Percentiles rank a stretch among this genome's conserved stretches.
phyloP scores from a whole-genome alignment of 805 yeast genomes.

The Hanseniaspora osmophila region DNA sequence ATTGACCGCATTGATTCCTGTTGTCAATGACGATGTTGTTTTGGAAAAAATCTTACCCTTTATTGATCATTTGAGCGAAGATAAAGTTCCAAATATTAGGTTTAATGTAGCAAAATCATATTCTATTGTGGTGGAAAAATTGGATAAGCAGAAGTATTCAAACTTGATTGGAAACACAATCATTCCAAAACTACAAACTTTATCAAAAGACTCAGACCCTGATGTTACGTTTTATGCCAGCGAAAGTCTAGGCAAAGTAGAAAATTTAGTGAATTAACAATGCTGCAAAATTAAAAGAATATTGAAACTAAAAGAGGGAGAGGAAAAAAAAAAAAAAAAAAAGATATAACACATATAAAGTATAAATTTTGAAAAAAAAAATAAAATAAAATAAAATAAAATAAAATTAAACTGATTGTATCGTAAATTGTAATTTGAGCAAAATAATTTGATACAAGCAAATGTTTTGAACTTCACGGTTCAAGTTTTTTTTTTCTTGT shows the following conservation, averaged over 20 bases:
- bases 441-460: too few species aligned
- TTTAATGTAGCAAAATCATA: conserved; percentile 88
- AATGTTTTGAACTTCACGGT: not conserved
- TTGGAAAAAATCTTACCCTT: conserved; percentile 65
- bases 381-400: not conserved
- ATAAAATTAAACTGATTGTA: too few species aligned
- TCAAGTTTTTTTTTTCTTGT: not conserved
- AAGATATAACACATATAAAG: not conserved
- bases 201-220: conserved; percentile 61
- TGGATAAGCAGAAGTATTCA: conserved; percentile 23
- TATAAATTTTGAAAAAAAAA: not conserved
- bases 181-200: conserved; percentile 47
- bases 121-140: conserved; percentile 41
- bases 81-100: conserved; percentile 86
- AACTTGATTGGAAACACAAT: conserved; percentile 37
- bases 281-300: too few species aligned
- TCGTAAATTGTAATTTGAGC: too few species aligned
- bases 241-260: conserved; percentile 36
- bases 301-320: too few species aligned
- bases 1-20: conserved; percentile 68
- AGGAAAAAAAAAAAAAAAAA: not conserved
- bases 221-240: conserved; percentile 83
- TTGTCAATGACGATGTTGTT: conserved; percentile 42
- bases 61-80: conserved; percentile 53
- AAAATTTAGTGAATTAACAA: conserved; percentile 13